Conservation (phyloP, 768 basidiomycete species). For the Suillus decipiens region DNA sequence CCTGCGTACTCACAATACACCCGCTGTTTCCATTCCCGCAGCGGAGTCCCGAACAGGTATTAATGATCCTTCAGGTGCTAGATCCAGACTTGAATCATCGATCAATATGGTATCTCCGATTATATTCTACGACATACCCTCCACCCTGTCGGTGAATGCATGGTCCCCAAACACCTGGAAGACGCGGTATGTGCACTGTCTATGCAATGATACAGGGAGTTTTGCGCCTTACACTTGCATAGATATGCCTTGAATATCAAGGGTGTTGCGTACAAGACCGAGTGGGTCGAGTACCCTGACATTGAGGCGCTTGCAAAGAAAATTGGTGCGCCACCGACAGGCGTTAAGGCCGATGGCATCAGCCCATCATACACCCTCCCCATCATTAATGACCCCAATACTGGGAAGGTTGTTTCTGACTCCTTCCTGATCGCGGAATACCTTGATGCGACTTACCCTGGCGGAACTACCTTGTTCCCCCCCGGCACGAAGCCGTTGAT, state of each 20-base stretch:
- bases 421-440: slow-evolving; percentile 47
- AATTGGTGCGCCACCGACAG: slow-evolving; percentile 35
- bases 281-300: slow-evolving; percentile 47
- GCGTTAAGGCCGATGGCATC: slow-evolving; percentile 32
- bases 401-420: slow-evolving; percentile 37
- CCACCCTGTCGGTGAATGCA: slow-evolving; percentile 27
- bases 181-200: slow-evolving; percentile 34
- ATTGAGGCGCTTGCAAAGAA: slow-evolving; percentile 36
- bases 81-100: not conserved
- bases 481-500: slow-evolving; percentile 40
- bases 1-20: not conserved
- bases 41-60: slow-evolving; percentile 9
- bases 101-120: slow-evolving; percentile 28
- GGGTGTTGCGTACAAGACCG: slow-evolving; percentile 40
- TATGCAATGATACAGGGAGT: not conserved
- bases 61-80: not conserved
- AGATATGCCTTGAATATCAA: slow-evolving; percentile 45
- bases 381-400: slow-evolving; percentile 42
- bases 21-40: not conserved
- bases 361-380: slow-evolving; percentile 41
- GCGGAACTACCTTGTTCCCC: slow-evolving; percentile 42
- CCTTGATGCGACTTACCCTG: slow-evolving; percentile 45
- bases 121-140: slow-evolving; percentile 50
- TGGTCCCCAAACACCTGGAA: slow-evolving; percentile 53
- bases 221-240: slow-evolving; percentile 7